Percentiles rank a stretch among this genome's conserved stretches.
These are phyloP conservation scores for Fraxinus baroniana DNA, from an alignment of 305 asterid species.

Conservation along the genomic window DNA sequence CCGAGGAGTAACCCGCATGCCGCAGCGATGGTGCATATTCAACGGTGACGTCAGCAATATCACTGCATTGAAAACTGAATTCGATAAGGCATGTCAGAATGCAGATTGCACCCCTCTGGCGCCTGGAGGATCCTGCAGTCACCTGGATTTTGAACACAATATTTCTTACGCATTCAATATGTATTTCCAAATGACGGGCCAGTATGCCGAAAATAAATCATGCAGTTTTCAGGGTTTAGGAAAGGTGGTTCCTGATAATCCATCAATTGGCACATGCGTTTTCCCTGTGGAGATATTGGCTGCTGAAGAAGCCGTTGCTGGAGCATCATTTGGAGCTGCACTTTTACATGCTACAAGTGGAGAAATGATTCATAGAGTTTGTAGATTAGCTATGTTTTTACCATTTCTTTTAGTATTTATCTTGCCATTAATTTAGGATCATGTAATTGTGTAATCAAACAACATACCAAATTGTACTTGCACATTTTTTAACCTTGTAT, in stretches of 20 bases:
- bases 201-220: neutral
- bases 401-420: neutral
- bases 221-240: conserved; percentile 27
- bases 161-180: conserved; percentile 42
- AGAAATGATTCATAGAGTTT: neutral
- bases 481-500: neutral
- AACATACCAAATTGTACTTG: neutral
- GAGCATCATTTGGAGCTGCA: neutral
- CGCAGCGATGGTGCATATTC: conserved; percentile 49
- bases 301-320: neutral
- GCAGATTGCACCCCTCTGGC: conserved; percentile 37
- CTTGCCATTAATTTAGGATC: neutral
- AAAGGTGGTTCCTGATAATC: conserved; percentile 5
- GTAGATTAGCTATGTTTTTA: neutral
- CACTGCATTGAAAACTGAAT: neutral
- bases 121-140: conserved; percentile 37
- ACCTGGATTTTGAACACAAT: conserved; percentile 8
- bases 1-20: conserved; percentile 44
- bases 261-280: neutral
- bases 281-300: conserved; percentile 5
- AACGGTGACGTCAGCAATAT: conserved; percentile 13
- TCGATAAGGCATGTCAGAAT: conserved; percentile 8
- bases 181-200: conserved; percentile 29
- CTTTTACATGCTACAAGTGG: neutral
- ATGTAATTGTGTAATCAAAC: neutral